Evolutionary conservation across 805 yeast genomes (phyloP).

Genomic region (Wickerhamomyces silvicola): DNA sequence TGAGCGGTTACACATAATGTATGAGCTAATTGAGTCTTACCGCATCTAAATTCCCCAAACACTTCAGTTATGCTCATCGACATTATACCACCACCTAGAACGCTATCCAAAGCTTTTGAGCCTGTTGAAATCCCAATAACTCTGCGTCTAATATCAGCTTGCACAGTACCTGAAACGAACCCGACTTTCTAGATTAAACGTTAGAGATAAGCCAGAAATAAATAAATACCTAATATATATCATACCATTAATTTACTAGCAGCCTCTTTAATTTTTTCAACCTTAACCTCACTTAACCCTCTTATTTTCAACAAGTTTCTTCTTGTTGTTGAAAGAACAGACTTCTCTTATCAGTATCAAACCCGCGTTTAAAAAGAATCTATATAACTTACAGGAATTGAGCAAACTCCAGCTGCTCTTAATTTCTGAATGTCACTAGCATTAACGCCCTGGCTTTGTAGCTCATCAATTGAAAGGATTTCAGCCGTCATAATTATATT

Average conservation of each 20-base stretch:
- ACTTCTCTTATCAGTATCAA: constrained; percentile 21
- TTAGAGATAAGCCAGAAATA: background rate
- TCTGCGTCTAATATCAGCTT: constrained; percentile 56
- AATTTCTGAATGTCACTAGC: constrained; percentile 66
- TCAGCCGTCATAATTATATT: constrained; percentile 7
- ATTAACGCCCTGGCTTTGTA: constrained; percentile 64
- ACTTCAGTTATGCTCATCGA: constrained; percentile 76
- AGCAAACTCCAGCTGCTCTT: constrained; percentile 60
- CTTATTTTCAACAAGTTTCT: constrained; percentile 58
- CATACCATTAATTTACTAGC: constrained; percentile 50
- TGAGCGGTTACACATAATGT: constrained; percentile 74
- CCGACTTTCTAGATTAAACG: constrained; percentile 41
- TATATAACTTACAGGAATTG: constrained; percentile 46
- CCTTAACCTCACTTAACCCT: constrained; percentile 72
- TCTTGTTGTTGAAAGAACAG: constrained; percentile 55
- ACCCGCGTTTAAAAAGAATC: background rate
- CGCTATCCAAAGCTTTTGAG: constrained; percentile 58
- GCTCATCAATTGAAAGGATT: constrained; percentile 38
- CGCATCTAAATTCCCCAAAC: constrained; percentile 76
- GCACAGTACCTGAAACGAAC: constrained; percentile 67
- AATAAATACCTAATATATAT: background rate
- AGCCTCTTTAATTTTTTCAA: constrained; percentile 69
- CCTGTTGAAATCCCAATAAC: constrained; percentile 68
- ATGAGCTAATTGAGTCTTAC: constrained; percentile 77
- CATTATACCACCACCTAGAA: constrained; percentile 70